phyloP scores from a whole-genome alignment of 1,139 yeast species.

The Kodamaea anthophila region DNA sequence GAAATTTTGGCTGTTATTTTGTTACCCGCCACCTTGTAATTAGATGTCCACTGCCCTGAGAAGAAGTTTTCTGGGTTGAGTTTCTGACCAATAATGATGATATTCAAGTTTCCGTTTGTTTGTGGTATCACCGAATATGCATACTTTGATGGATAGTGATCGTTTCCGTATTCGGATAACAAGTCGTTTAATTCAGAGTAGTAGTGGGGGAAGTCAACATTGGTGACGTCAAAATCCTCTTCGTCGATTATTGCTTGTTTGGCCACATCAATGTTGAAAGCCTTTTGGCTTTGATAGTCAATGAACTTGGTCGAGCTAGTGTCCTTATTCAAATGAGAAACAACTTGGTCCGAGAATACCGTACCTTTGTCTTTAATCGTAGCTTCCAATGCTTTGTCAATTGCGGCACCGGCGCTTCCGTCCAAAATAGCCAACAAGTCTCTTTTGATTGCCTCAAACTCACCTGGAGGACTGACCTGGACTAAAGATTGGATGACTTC shows the following conservation, averaged over 20 bases:
- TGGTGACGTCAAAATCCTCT: constrained; percentile 30
- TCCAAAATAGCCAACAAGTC: constrained; percentile 21
- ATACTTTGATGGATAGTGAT: constrained; percentile 49
- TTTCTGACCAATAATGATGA: constrained; percentile 60
- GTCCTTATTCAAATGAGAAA: constrained; percentile 30
- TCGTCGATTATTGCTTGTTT: constrained; percentile 42
- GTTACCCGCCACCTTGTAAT: constrained; percentile 41
- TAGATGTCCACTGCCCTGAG: constrained; percentile 85
- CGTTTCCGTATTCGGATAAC: constrained; percentile 37
- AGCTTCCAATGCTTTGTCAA: constrained; percentile 26
- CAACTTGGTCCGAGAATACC: constrained; percentile 29
- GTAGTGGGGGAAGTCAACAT: constrained; percentile 22
- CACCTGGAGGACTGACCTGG: constrained; percentile 38
- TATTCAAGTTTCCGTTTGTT: constrained; percentile 16
- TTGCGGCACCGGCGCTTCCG: constrained; percentile 15
- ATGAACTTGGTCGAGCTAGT: constrained; percentile 30
- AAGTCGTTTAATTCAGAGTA: constrained; percentile 24
- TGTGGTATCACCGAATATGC: constrained; percentile 41
- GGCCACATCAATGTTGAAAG: constrained; percentile 59
- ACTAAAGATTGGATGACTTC: constrained; percentile 31
- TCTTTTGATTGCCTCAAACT: constrained; percentile 25
- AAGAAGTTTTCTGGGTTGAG: constrained; percentile 74
- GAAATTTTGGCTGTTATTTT: constrained; percentile 47
- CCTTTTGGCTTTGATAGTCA: constrained; percentile 36
- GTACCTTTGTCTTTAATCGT: constrained; percentile 26